Evolutionary conservation across 352 stramenopile species (phyloP).

Genomic region (Globisporangium spinosum): DNA sequence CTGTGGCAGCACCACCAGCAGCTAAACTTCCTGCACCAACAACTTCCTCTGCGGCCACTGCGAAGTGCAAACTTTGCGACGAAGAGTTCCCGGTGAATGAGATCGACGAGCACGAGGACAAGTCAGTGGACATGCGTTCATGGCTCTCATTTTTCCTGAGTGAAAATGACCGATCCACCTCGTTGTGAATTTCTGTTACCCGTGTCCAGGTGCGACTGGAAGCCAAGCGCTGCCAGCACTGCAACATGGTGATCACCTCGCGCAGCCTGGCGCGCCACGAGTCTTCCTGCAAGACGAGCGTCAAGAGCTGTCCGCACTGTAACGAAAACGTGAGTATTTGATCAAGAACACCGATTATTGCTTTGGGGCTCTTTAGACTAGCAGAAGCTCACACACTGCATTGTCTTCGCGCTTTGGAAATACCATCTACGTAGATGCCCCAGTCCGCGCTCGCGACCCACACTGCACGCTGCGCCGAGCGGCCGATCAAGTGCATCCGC

Average conservation of each 20-base stretch:
- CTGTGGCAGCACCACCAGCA: not conserved
- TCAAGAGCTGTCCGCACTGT: constrained; percentile 65
- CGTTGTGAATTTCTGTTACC: too few relatives aligned
- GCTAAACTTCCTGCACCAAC: not conserved
- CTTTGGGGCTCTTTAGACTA: not conserved
- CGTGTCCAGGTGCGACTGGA: constrained; percentile 61
- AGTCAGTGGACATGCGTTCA: constrained; percentile 23
- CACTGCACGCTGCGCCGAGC: constrained; percentile 59
- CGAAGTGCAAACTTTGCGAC: constrained; percentile 80
- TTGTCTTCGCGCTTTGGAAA: not conserved
- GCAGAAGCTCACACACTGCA: not conserved
- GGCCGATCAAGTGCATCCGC: constrained; percentile 81
- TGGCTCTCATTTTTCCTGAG: not conserved
- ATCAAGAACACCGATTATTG: not conserved
- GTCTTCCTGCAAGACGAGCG: constrained; percentile 57
- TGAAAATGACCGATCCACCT: too few relatives aligned
- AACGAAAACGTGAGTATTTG: constrained; percentile 41
- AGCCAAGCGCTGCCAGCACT: constrained; percentile 72
- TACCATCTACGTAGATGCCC: constrained; percentile 35
- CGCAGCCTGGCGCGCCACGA: constrained; percentile 62
- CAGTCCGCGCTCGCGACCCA: constrained; percentile 43
- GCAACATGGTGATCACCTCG: constrained; percentile 81
- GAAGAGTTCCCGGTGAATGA: constrained; percentile 49
- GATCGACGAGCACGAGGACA: constrained; percentile 64
- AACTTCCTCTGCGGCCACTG: constrained; percentile 1